Evolutionary conservation across 495 filamentous ascomycete genomes (phyloP).

Genomic region (Aspergillus haitiensis): DNA sequence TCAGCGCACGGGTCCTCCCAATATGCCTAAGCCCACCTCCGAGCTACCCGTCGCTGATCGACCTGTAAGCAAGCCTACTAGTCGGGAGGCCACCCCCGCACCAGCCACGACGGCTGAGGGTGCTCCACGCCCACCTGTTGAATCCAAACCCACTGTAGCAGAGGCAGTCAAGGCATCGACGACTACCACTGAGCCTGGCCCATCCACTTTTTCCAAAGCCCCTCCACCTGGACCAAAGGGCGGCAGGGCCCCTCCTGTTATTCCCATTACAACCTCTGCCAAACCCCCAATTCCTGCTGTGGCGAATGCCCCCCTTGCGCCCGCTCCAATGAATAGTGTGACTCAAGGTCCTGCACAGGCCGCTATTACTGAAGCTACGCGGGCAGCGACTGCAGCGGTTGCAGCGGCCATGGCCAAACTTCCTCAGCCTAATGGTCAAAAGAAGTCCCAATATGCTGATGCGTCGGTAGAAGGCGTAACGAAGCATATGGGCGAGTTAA

Average conservation of each 20-base stretch:
- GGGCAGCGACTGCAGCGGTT: slow-evolving; percentile 80
- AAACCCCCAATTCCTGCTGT: slow-evolving; percentile 45
- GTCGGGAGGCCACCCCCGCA: slow-evolving; percentile 39
- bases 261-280: slow-evolving; percentile 53
- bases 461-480: slow-evolving; percentile 72
- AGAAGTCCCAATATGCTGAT: slow-evolving; percentile 45
- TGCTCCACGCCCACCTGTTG: slow-evolving; percentile 58
- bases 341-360: slow-evolving; percentile 37
- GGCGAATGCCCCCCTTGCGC: slow-evolving; percentile 32
- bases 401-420: slow-evolving; percentile 89
- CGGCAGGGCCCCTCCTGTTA: slow-evolving; percentile 70
- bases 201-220: slow-evolving; percentile 35
- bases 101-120: slow-evolving; percentile 32
- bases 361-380: slow-evolving; percentile 68
- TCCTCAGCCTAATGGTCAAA: slow-evolving; percentile 48
- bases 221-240: slow-evolving; percentile 65
- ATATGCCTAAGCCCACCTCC: slow-evolving; percentile 38
- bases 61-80: slow-evolving; percentile 36
- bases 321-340: slow-evolving; percentile 34
- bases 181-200: slow-evolving; percentile 45
- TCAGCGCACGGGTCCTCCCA: slow-evolving; percentile 41
- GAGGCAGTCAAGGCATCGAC: slow-evolving; percentile 54
- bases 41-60: slow-evolving; percentile 47
- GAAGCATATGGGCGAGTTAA: slow-evolving; percentile 85
- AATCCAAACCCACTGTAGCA: slow-evolving; percentile 63